Percentiles rank a stretch among this genome's conserved stretches.
Conservation (phyloP, 2,329 filamentous ascomycete species). For the Ceratocystis huliohia region DNA sequence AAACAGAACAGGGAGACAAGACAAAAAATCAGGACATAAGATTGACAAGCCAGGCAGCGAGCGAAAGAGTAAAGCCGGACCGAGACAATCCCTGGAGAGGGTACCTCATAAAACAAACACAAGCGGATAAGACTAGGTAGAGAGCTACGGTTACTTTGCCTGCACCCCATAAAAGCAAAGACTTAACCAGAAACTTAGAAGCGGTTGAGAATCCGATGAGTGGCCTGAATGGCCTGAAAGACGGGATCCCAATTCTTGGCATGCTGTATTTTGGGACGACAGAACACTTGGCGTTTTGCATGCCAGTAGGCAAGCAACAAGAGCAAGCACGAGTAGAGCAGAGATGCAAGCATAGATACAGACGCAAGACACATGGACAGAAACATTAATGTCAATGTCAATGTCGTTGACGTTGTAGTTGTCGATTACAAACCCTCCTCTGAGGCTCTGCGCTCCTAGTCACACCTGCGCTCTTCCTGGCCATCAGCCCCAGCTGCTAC, state of each 20-base stretch:
- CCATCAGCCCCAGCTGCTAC: not conserved
- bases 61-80: not conserved
- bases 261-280: constrained; percentile 6
- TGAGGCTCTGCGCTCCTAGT: no score
- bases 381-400: no score
- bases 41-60: not conserved
- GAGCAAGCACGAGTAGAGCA: no score
- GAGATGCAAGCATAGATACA: no score
- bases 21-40: not conserved
- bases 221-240: not conserved
- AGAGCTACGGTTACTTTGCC: no score
- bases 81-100: no score
- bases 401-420: no score
- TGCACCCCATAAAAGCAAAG: not conserved
- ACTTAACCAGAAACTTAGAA: not conserved
- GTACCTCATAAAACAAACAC: no score
- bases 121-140: no score
- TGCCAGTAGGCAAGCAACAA: not conserved
- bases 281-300: constrained; percentile 4
- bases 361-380: no score
- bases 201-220: not conserved
- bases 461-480: not conserved
- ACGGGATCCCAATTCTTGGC: constrained; percentile 8
- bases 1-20: not conserved
- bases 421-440: no score